Evolutionary conservation across 495 filamentous ascomycete species (phyloP).

Genomic region (Penicillium malachiteum): DNA sequence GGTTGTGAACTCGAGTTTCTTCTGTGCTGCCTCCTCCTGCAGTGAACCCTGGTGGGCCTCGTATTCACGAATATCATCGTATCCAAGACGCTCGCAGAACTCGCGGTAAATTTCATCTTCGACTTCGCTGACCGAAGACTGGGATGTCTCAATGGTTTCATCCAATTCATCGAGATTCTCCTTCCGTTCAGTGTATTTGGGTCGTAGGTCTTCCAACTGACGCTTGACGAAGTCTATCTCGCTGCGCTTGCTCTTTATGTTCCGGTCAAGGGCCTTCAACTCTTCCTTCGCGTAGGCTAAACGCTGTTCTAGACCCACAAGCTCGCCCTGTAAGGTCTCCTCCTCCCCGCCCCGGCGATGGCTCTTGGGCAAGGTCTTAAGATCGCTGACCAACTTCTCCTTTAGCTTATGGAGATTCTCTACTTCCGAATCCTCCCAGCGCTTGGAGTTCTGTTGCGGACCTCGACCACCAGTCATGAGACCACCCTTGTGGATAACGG

Average conservation of each 20-base stretch:
- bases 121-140: slow-evolving; percentile 75
- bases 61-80: slow-evolving; percentile 86
- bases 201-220: slow-evolving; percentile 70
- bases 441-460: slow-evolving; percentile 68
- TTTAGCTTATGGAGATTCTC: slow-evolving; percentile 70
- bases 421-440: slow-evolving; percentile 87
- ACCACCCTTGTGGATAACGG: slow-evolving; percentile 94
- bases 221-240: slow-evolving; percentile 71
- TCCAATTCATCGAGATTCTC: slow-evolving; percentile 65
- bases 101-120: slow-evolving; percentile 85
- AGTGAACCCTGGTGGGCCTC: slow-evolving; percentile 88
- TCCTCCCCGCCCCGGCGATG: slow-evolving; percentile 72
- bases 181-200: slow-evolving; percentile 73
- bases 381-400: slow-evolving; percentile 70
- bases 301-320: slow-evolving; percentile 79
- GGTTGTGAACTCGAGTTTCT: slow-evolving; percentile 78
- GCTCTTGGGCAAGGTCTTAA: slow-evolving; percentile 71
- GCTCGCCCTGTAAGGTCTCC: slow-evolving; percentile 75
- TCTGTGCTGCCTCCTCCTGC: slow-evolving; percentile 84
- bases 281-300: slow-evolving; percentile 71
- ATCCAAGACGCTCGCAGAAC: slow-evolving; percentile 87
- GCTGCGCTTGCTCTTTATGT: slow-evolving; percentile 79
- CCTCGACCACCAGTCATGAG: slow-evolving; percentile 93
- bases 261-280: slow-evolving; percentile 76
- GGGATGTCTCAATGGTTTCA: slow-evolving; percentile 62